Conservation (phyloP, 306 rosid species). For the Trifolium fragiferum region DNA sequence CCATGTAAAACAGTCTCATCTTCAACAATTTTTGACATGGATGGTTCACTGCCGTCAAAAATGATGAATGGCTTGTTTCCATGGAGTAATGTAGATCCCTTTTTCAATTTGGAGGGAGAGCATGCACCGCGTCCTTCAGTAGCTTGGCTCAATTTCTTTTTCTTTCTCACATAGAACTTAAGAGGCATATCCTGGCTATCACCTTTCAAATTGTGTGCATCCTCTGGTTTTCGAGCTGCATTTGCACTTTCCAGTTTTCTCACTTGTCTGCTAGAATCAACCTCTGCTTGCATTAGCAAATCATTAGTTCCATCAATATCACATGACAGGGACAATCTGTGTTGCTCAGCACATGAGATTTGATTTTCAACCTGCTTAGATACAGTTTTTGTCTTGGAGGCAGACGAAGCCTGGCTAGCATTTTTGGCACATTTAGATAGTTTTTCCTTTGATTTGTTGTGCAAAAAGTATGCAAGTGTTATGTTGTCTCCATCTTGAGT, state of each 20-base stretch:
- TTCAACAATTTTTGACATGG: constrained; percentile 33
- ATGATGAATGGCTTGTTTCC: constrained; percentile 15
- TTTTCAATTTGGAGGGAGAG: constrained; percentile 27
- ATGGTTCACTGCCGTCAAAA: constrained; percentile 32
- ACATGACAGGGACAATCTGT: constrained; percentile 10
- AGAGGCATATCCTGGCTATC: constrained; percentile 41
- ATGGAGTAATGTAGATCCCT: constrained; percentile 20
- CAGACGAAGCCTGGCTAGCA: constrained; percentile 16
- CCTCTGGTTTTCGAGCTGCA: constrained; percentile 13
- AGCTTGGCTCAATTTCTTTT: constrained; percentile 46
- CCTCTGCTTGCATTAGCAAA: constrained; percentile 15
- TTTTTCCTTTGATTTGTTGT: constrained; percentile 51
- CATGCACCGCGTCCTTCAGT: constrained; percentile 7
- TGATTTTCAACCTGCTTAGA: constrained; percentile 41
- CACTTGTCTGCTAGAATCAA: constrained; percentile 27
- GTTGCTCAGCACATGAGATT: constrained; percentile 33
- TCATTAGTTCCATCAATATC: constrained; percentile 31
- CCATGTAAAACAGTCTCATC: constrained; percentile 22
- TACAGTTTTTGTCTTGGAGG: not conserved
- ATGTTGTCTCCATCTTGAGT: constrained; percentile 43
- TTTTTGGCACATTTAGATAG: constrained; percentile 34
- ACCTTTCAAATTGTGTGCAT: constrained; percentile 6
- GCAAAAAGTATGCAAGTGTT: constrained; percentile 49
- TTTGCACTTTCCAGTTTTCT: constrained; percentile 32
- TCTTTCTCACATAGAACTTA: constrained; percentile 38